Evolutionary conservation across 768 basidiomycete genomes (phyloP).

Genomic region (Boletus pseudopeckii): DNA sequence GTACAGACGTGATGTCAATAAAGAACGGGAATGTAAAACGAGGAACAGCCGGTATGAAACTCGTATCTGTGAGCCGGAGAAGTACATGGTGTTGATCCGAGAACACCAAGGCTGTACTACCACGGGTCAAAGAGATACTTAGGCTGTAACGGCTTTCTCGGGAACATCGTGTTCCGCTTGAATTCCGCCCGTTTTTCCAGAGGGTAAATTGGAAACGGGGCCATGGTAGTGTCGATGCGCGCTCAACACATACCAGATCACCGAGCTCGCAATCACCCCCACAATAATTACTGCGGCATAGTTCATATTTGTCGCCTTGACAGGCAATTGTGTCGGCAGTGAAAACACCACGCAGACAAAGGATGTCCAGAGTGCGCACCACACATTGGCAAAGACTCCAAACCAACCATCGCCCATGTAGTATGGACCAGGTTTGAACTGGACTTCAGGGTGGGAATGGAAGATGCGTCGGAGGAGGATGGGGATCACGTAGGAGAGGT

Average conservation of each 20-base stretch:
- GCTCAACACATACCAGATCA: conserved; percentile 51
- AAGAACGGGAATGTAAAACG: too few relatives aligned
- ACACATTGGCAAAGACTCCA: conserved; percentile 43
- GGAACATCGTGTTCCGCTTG: neutral
- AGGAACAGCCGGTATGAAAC: neutral
- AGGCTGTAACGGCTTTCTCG: conserved; percentile 1
- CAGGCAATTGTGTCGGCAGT: conserved; percentile 48
- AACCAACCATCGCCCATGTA: conserved; percentile 53
- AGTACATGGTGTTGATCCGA: neutral
- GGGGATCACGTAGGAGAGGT: conserved; percentile 57
- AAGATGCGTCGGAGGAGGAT: conserved; percentile 50
- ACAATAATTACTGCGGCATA: conserved; percentile 40
- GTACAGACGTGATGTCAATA: neutral
- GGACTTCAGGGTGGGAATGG: conserved; percentile 53
- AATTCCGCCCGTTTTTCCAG: neutral
- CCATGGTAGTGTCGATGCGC: conserved; percentile 57
- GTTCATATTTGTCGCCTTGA: conserved; percentile 49
- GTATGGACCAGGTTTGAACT: conserved; percentile 59
- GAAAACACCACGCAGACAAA: conserved; percentile 49
- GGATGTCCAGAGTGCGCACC: conserved; percentile 44
- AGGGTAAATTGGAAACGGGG: conserved; percentile 49
- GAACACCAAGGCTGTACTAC: neutral
- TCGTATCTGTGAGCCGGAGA: neutral
- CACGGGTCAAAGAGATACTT: neutral
- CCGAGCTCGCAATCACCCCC: conserved; percentile 23